phyloP scores from a whole-genome alignment of 257 asterid species.

The Solanum bulbocastanum region DNA sequence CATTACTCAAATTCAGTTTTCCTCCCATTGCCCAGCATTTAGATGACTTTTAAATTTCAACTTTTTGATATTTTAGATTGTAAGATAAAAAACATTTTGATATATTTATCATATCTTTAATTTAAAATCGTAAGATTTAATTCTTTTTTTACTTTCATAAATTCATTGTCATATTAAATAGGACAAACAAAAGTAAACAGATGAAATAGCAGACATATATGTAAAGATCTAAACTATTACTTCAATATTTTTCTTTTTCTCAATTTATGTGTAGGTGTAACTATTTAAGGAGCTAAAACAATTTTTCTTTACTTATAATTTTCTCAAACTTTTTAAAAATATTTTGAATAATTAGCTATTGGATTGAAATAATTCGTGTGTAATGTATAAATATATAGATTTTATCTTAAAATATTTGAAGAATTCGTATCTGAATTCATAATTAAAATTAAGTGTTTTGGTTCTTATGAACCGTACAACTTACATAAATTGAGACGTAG shows the following conservation, averaged over 20 bases:
- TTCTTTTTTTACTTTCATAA: too few relatives aligned
- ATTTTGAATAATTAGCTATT: background rate
- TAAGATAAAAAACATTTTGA: too few relatives aligned
- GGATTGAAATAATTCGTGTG: background rate
- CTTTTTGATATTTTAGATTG: too few relatives aligned
- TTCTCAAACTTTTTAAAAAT: background rate
- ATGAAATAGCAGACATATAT: too few relatives aligned
- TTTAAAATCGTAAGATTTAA: too few relatives aligned
- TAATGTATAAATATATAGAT: background rate
- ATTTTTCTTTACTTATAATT: background rate
- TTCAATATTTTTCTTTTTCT: background rate
- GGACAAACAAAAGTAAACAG: background rate
- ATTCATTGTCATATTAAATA: too few relatives aligned
- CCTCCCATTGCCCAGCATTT: background rate
- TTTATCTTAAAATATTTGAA: too few relatives aligned
- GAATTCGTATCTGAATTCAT: background rate
- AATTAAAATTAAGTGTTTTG: background rate
- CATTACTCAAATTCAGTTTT: background rate
- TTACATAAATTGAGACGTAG: background rate
- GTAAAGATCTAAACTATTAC: background rate
- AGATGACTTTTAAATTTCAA: too few relatives aligned
- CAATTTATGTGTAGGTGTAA: background rate
- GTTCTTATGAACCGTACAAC: background rate
- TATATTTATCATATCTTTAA: too few relatives aligned
- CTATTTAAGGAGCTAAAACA: background rate